Conservation (phyloP, 192 early-diverging fungal genomes). For the Ambispora gerdemannii region DNA sequence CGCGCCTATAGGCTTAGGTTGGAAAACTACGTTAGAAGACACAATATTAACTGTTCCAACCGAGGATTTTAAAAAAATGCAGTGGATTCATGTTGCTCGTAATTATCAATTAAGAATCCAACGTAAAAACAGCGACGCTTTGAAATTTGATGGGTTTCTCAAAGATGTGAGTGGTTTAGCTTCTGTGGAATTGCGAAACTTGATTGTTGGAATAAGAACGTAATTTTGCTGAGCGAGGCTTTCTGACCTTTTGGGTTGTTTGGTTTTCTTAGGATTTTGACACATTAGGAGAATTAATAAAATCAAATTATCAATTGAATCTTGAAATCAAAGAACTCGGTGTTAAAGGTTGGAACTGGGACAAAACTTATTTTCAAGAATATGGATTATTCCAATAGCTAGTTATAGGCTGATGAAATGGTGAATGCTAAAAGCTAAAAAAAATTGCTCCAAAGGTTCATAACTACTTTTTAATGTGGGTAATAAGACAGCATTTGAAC, state of each 20-base stretch:
- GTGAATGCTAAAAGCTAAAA: too few relatives aligned
- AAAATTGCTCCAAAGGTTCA: slow-evolving; percentile 39
- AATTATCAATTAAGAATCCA: slow-evolving; percentile 79
- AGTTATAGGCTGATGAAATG: too few relatives aligned
- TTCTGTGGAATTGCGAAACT: slow-evolving; percentile 11
- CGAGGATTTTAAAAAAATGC: slow-evolving; percentile 67
- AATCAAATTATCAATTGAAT: slow-evolving; percentile 65
- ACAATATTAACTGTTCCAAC: slow-evolving; percentile 56
- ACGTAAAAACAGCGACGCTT: slow-evolving; percentile 67
- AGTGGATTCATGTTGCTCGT: slow-evolving; percentile 81
- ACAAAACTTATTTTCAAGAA: slow-evolving; percentile 77
- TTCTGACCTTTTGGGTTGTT: background rate
- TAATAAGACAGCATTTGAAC: slow-evolving; percentile 84
- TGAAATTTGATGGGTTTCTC: slow-evolving; percentile 89
- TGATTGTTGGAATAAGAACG: background rate
- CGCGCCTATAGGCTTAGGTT: slow-evolving; percentile 66
- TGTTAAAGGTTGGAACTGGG: slow-evolving; percentile 97
- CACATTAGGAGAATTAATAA: slow-evolving; percentile 67
- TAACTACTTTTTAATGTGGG: slow-evolving; percentile 77
- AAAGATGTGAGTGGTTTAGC: too few relatives aligned
- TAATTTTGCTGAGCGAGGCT: background rate
- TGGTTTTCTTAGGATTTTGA: slow-evolving; percentile 67
- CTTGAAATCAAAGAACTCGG: slow-evolving; percentile 83
- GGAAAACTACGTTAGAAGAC: slow-evolving; percentile 60
- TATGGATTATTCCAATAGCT: slow-evolving; percentile 10